Conservation (phyloP, 805 yeast species). For the Vanderwaltozyma verrucispora region DNA sequence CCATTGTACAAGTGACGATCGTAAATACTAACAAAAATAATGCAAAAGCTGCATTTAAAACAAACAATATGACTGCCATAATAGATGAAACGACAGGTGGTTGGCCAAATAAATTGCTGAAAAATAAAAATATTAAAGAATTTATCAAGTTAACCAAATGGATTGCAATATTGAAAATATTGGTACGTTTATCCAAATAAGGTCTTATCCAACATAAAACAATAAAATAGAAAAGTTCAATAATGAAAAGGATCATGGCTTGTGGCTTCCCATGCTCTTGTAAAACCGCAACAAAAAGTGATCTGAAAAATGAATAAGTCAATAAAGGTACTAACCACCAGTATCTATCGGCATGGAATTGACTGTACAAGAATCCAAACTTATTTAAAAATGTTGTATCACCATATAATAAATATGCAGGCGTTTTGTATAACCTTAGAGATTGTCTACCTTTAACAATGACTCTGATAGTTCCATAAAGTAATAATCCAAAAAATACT, state of each 20-base stretch:
- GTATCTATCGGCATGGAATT: slow-evolving; percentile 77
- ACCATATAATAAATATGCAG: slow-evolving; percentile 85
- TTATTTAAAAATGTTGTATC: slow-evolving; percentile 70
- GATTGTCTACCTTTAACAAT: slow-evolving; percentile 66
- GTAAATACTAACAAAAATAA: slow-evolving; percentile 74
- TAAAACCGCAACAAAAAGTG: slow-evolving; percentile 77
- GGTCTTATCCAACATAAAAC: slow-evolving; percentile 68
- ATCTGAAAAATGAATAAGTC: slow-evolving; percentile 56
- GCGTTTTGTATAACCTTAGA: slow-evolving; percentile 63
- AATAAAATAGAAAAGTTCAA: slow-evolving; percentile 64
- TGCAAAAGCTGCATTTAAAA: slow-evolving; percentile 83
- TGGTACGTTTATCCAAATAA: slow-evolving; percentile 89
- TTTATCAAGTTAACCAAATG: slow-evolving; percentile 72
- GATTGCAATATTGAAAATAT: slow-evolving; percentile 83
- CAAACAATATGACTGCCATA: slow-evolving; percentile 82
- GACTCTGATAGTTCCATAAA: slow-evolving; percentile 69
- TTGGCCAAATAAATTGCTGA: slow-evolving; percentile 72
- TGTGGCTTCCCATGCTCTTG: slow-evolving; percentile 76
- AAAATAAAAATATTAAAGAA: slow-evolving; percentile 79
- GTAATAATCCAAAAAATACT: slow-evolving; percentile 46
- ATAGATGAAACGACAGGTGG: slow-evolving; percentile 85
- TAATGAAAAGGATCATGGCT: slow-evolving; percentile 62
- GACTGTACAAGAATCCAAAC: slow-evolving; percentile 88
- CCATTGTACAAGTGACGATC: slow-evolving; percentile 76
- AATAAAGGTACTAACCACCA: slow-evolving; percentile 68